Conservation (phyloP, 2,329 filamentous ascomycete species). For the Alternaria sp. region DNA sequence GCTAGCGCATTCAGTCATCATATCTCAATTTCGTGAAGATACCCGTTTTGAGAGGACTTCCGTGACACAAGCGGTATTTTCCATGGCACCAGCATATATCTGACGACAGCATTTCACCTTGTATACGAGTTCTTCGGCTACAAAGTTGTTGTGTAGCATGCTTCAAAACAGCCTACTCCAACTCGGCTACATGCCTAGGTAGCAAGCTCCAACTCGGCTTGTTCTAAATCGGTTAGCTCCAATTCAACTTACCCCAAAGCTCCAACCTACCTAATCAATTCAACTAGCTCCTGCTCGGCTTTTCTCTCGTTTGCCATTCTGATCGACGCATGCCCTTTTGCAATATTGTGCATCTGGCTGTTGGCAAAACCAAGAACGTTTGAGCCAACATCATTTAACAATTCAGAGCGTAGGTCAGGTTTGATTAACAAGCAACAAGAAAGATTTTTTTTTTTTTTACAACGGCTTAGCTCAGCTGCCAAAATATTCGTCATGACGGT, state of each 20-base stretch:
- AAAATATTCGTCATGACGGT: neutral
- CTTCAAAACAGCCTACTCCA: neutral
- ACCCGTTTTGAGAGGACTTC: too few species aligned
- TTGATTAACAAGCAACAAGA: neutral
- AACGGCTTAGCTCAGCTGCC: neutral
- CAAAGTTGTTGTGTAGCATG: neutral
- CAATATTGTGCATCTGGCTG: neutral
- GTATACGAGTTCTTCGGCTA: neutral
- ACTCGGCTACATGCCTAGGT: neutral
- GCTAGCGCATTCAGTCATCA: too few species aligned
- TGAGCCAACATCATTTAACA: neutral
- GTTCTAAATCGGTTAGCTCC: neutral
- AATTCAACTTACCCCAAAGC: neutral
- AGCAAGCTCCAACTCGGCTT: neutral
- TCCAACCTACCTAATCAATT: neutral
- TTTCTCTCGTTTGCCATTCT: neutral
- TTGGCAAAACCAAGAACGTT: neutral
- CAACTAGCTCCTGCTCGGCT: neutral
- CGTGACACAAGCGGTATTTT: neutral
- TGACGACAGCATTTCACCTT: neutral
- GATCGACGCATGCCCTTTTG: neutral
- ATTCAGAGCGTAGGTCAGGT: neutral
- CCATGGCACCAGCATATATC: neutral
- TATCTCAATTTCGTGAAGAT: too few species aligned
- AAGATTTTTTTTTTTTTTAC: neutral